Percentiles rank a stretch among this genome's conserved stretches.
Conservation (phyloP, 768 basidiomycete species). For the Jaapia argillacea region DNA sequence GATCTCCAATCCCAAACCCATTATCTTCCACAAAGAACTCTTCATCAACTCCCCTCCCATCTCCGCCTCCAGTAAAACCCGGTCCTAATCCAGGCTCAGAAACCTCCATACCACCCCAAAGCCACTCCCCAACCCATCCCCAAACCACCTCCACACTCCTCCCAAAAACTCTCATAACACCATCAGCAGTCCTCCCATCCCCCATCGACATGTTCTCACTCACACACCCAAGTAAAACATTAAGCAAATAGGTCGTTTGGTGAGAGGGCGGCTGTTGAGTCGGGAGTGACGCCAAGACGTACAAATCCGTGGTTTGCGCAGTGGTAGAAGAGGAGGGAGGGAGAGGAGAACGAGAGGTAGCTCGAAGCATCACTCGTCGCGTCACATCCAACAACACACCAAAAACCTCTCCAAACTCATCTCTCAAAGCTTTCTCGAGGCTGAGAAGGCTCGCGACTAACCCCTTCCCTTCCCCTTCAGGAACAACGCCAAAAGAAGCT, state of each 20-base stretch:
- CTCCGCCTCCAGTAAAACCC: too few relatives aligned
- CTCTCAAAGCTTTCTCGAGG: constrained; percentile 47
- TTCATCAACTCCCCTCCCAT: constrained; percentile 51
- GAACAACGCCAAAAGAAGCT: constrained; percentile 39
- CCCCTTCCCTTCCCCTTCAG: constrained; percentile 17
- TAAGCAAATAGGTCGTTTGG: constrained; percentile 48
- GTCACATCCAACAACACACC: constrained; percentile 44
- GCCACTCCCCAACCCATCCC: constrained; percentile 63
- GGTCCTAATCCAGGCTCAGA: too few relatives aligned
- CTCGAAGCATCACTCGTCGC: constrained; percentile 19
- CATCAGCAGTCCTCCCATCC: constrained; percentile 41
- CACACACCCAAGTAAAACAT: constrained; percentile 45
- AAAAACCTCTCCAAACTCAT: constrained; percentile 49
- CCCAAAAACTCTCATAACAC: constrained; percentile 53
- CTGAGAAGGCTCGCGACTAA: constrained; percentile 58
- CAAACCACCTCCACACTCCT: constrained; percentile 62
- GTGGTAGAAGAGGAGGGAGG: not conserved
- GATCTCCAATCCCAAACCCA: constrained; percentile 43
- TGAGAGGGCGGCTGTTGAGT: constrained; percentile 36
- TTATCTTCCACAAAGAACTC: constrained; percentile 80
- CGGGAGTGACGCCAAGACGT: constrained; percentile 30
- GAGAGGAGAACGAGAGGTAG: constrained; percentile 2
- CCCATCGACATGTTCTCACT: constrained; percentile 52
- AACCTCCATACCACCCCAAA: constrained; percentile 48
- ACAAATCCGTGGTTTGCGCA: constrained; percentile 18